These are phyloP conservation scores for Porogramme epimiltina DNA, from an alignment of 1,284 basidiomycete species.

Conservation along the genomic window DNA sequence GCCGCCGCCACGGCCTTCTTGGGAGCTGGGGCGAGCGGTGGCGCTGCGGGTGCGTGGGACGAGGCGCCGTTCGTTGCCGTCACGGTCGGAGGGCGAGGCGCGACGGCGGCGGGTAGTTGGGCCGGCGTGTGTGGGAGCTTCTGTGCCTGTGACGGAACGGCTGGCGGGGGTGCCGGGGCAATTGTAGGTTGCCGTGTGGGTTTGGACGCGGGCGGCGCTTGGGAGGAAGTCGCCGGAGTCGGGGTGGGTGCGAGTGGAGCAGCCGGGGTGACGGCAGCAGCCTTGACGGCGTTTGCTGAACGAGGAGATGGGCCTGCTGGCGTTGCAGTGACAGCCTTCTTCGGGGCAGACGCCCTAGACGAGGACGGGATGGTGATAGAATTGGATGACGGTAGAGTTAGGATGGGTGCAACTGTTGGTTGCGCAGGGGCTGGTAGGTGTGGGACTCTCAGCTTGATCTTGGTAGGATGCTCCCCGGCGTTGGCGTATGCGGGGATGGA, in stretches of 20 bases:
- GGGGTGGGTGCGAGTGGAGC: constrained; percentile 8
- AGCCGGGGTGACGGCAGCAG: constrained; percentile 13
- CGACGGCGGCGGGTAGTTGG: constrained; percentile 9
- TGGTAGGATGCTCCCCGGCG: constrained; percentile 47
- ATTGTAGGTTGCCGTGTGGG: constrained; percentile 2
- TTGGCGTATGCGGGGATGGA: constrained; percentile 56
- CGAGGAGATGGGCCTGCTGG: neutral
- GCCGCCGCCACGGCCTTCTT: neutral
- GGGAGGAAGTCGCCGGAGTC: constrained; percentile 2
- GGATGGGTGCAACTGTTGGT: constrained; percentile 19
- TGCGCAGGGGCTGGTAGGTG: constrained; percentile 27
- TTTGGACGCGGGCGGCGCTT: constrained; percentile 26
- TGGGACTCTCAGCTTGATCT: constrained; percentile 71
- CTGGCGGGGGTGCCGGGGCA: constrained; percentile 10
- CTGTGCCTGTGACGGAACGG: constrained; percentile 9
- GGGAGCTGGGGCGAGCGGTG: neutral
- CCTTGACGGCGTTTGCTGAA: constrained; percentile 11
- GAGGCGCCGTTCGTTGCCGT: constrained; percentile 9
- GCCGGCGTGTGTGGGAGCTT: constrained; percentile 13
- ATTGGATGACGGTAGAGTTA: constrained; percentile 20
- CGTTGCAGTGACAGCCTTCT: constrained; percentile 8
- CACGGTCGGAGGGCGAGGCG: neutral
- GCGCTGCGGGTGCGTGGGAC: constrained; percentile 3
- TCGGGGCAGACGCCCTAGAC: neutral
- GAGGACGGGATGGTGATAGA: constrained; percentile 9